phyloP scores from a whole-genome alignment of 169 alveolate species.

The Eimeria sp. region DNA sequence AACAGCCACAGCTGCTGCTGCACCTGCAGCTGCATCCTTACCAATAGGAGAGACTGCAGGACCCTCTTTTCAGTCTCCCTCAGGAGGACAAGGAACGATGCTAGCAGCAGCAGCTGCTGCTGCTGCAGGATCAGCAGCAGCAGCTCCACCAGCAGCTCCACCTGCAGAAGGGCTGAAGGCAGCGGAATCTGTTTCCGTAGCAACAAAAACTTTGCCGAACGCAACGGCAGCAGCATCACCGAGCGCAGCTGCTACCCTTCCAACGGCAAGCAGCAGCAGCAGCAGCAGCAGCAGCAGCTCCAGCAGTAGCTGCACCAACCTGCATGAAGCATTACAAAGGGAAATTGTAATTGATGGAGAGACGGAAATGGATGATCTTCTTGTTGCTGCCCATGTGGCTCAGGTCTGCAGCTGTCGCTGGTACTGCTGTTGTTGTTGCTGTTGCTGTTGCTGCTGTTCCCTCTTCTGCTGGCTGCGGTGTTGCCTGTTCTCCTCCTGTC shows the following conservation, averaged over 20 bases:
- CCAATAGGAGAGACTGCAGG: too few species aligned
- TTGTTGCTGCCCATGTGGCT: constrained; percentile 58
- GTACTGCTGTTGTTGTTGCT: too few species aligned
- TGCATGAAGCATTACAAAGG: constrained; percentile 11
- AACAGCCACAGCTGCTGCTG: too few species aligned
- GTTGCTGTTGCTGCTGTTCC: too few species aligned
- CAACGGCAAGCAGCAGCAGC: constrained; percentile 3
- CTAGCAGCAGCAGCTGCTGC: too few species aligned
- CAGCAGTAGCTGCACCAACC: not conserved
- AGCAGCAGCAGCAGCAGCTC: not conserved
- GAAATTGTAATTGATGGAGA: constrained; percentile 72
- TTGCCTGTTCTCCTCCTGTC: too few species aligned
- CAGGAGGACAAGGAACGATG: too few species aligned
- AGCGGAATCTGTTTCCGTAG: not conserved
- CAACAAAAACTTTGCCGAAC: not conserved
- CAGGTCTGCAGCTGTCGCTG: constrained; percentile 9
- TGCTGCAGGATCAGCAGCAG: too few species aligned
- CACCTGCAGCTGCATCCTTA: too few species aligned
- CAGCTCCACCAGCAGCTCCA: too few species aligned
- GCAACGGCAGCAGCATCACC: constrained; percentile 12
- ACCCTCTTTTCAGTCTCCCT: too few species aligned
- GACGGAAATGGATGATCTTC: constrained; percentile 54
- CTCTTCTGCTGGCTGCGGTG: too few species aligned
- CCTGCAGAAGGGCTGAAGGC: not conserved
- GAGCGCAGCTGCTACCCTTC: not conserved